Conservation (phyloP, 2,329 filamentous ascomycete genomes). For the Colletotrichum costaricense region DNA sequence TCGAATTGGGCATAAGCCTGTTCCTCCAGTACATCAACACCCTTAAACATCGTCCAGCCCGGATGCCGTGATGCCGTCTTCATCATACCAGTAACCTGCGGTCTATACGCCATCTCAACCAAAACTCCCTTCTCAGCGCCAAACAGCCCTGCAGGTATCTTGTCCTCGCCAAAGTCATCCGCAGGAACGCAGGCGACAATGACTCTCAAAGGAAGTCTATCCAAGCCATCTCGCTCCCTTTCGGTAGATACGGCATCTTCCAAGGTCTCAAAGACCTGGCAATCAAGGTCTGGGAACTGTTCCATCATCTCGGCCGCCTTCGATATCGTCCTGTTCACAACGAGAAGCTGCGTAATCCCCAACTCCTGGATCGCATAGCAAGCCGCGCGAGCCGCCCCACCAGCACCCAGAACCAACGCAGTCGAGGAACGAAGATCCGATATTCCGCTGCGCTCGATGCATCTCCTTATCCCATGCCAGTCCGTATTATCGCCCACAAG, state of each 20-base stretch:
- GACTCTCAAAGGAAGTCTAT: background rate
- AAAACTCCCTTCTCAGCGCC: background rate
- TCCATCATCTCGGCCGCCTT: background rate
- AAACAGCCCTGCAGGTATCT: background rate
- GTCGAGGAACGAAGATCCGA: background rate
- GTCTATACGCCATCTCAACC: conserved; percentile 10
- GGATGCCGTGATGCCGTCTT: background rate
- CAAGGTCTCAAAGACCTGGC: background rate
- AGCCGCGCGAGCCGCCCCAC: background rate
- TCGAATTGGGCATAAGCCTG: conserved; percentile 6
- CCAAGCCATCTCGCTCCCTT: background rate
- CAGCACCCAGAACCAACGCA: conserved; percentile 6
- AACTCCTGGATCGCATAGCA: conserved; percentile 5
- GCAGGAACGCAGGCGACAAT: conserved; percentile 5
- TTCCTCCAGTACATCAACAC: conserved; percentile 12
- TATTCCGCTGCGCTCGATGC: background rate
- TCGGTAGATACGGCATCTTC: background rate
- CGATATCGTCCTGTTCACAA: conserved; percentile 12
- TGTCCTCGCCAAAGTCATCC: background rate
- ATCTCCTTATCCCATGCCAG: conserved; percentile 8
- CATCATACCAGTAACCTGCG: conserved; percentile 12
- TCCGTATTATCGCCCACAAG: conserved; percentile 9
- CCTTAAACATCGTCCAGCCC: background rate
- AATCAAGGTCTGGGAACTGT: background rate
- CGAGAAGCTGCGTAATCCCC: background rate